These are phyloP conservation scores for Axilococcus clingmanii DNA, from an alignment of 139 green algal species.

Conservation along the genomic window DNA sequence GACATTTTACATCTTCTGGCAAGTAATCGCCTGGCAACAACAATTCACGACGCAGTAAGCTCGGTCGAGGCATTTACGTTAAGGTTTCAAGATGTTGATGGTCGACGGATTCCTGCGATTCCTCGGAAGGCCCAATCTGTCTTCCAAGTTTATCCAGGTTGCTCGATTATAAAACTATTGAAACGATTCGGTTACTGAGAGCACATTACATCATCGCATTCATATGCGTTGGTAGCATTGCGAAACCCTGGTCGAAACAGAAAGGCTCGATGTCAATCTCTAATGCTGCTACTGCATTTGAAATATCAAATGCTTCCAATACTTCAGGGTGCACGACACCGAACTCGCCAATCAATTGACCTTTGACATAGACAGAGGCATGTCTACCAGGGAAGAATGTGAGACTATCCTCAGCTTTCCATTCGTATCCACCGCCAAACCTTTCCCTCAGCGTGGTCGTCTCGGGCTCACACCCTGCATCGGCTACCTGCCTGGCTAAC, in stretches of 20 bases:
- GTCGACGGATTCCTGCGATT: no score
- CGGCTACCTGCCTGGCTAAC: conserved; percentile 18
- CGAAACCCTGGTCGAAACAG: conserved; percentile 70
- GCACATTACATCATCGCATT: no score
- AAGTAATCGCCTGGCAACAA: conserved; percentile 1
- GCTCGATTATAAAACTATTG: neutral
- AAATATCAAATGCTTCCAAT: conserved; percentile 76
- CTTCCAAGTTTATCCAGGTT: neutral
- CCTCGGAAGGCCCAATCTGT: no score
- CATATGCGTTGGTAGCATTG: conserved; percentile 25
- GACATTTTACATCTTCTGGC: no score
- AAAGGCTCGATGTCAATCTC: conserved; percentile 93
- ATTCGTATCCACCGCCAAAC: conserved; percentile 55
- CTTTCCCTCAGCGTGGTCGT: conserved; percentile 2
- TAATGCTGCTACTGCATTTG: conserved; percentile 77
- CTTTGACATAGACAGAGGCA: conserved; percentile 35
- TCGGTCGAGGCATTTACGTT: no score
- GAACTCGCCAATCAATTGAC: conserved; percentile 65
- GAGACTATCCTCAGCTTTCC: conserved; percentile 34
- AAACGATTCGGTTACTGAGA: neutral
- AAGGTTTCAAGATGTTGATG: no score
- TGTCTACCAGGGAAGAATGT: conserved; percentile 84
- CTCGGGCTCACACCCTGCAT: neutral
- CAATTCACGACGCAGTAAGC: neutral
- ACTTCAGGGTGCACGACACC: conserved; percentile 92